Percentiles rank a stretch among this genome's conserved stretches.
Evolutionary conservation across 108 stramenopile species (phyloP).

Genomic region (Skeletonema costatum): DNA sequence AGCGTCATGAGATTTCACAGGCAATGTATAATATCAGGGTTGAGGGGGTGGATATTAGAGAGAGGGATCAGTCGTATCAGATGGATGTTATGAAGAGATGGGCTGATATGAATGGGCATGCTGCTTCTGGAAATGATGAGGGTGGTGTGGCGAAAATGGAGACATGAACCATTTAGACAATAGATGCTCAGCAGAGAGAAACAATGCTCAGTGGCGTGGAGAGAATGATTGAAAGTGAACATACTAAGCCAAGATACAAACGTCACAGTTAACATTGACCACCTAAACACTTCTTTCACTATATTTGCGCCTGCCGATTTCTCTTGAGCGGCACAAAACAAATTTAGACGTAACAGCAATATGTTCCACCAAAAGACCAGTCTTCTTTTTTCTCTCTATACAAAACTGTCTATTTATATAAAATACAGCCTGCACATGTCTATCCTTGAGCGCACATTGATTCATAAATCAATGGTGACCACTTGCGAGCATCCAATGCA

Average conservation of each 20-base stretch:
- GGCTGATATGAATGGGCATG: conserved; percentile 38
- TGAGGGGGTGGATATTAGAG: conserved; percentile 47
- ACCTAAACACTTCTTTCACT: neutral
- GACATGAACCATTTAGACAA: neutral
- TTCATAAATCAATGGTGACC: conserved; percentile 56
- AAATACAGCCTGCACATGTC: neutral
- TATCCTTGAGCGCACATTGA: conserved; percentile 54
- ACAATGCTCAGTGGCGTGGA: no score
- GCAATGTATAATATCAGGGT: conserved; percentile 48
- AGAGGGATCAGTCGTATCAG: conserved; percentile 70
- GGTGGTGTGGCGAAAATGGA: conserved; percentile 7
- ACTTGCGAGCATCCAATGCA: conserved; percentile 22
- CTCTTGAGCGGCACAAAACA: no score
- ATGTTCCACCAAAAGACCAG: no score
- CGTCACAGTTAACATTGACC: neutral
- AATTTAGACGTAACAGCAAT: no score
- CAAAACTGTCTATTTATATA: neutral
- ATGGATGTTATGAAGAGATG: conserved; percentile 60
- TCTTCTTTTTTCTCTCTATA: neutral
- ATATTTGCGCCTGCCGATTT: no score
- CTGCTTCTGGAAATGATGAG: neutral
- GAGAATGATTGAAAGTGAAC: no score
- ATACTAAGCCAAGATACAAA: no score
- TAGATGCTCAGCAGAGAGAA: no score
- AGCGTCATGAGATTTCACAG: conserved; percentile 53